Evolutionary conservation across 768 basidiomycete genomes (phyloP).

Genomic region (Nidularia sp.): DNA sequence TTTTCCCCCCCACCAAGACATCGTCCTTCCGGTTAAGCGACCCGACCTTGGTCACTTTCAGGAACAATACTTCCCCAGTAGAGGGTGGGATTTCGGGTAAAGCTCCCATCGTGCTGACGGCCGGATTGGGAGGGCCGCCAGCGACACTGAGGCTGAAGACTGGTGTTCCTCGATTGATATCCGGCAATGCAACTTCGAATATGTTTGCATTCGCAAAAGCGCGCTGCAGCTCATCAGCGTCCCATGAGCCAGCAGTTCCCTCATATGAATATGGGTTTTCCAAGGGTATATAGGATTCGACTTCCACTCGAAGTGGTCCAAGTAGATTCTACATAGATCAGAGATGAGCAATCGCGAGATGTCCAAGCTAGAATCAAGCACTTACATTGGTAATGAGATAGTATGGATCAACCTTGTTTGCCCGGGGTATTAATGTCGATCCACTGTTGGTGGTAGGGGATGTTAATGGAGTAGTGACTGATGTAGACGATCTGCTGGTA

Average conservation of each 20-base stretch:
- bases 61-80: slow-evolving; percentile 30
- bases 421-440: slow-evolving; percentile 40
- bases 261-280: no score
- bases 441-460: slow-evolving; percentile 10
- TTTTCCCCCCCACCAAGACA: slow-evolving; percentile 69
- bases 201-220: no score
- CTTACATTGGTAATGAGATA: slow-evolving; percentile 80
- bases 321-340: slow-evolving; percentile 50
- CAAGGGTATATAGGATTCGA: slow-evolving; percentile 24
- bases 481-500: slow-evolving; percentile 31
- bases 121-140: no score
- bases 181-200: no score
- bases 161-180: no score
- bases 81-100: no score
- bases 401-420: slow-evolving; percentile 84
- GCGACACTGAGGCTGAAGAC: no score
- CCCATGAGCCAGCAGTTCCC: no score
- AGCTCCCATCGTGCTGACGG: no score
- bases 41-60: slow-evolving; percentile 81
- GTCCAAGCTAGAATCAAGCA: background rate
- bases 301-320: slow-evolving; percentile 63
- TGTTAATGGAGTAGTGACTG: slow-evolving; percentile 19
- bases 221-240: no score
- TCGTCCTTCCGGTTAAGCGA: slow-evolving; percentile 82
- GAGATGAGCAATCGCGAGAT: background rate